These are phyloP conservation scores for Mantamonas sphyraenae DNA, from an alignment of 78 protist species.

Conservation along the genomic window DNA sequence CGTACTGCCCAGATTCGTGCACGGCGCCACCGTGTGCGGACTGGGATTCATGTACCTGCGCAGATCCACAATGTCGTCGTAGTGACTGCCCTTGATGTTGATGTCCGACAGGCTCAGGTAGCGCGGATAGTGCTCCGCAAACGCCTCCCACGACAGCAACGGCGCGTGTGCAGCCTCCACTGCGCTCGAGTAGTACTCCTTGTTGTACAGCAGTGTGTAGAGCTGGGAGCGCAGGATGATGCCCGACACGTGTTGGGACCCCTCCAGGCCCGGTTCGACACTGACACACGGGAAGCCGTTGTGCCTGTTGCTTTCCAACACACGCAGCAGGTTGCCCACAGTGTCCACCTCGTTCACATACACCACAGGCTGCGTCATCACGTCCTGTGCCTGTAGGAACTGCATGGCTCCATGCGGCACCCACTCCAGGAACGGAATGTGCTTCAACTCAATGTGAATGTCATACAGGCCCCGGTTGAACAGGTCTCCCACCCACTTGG, in stretches of 20 bases:
- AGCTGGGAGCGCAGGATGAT: conserved; percentile 41
- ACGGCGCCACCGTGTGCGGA: conserved; percentile 14
- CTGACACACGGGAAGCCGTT: conserved; percentile 77
- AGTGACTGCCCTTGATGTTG: background rate
- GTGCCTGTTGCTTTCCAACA: conserved; percentile 35
- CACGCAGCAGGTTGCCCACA: conserved; percentile 1
- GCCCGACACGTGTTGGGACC: too few species aligned
- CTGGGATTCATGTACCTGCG: conserved; percentile 30
- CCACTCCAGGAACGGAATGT: conserved; percentile 66
- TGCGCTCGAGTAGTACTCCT: background rate
- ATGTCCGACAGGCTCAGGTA: conserved; percentile 21
- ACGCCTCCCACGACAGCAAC: conserved; percentile 7
- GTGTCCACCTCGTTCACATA: background rate
- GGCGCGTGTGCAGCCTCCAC: background rate
- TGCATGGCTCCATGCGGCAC: conserved; percentile 10
- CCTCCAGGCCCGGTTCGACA: too few species aligned
- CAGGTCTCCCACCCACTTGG: conserved; percentile 59
- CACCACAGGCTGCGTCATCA: background rate
- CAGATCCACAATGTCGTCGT: conserved; percentile 13
- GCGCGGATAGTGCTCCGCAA: conserved; percentile 31
- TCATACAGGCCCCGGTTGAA: conserved; percentile 67
- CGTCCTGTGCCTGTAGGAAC: background rate
- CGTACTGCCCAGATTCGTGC: conserved; percentile 23
- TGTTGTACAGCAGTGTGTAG: conserved; percentile 18
- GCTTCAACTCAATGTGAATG: conserved; percentile 36